Conservation (phyloP, 2,329 filamentous ascomycete species). For the Fusarium drepaniforme region DNA sequence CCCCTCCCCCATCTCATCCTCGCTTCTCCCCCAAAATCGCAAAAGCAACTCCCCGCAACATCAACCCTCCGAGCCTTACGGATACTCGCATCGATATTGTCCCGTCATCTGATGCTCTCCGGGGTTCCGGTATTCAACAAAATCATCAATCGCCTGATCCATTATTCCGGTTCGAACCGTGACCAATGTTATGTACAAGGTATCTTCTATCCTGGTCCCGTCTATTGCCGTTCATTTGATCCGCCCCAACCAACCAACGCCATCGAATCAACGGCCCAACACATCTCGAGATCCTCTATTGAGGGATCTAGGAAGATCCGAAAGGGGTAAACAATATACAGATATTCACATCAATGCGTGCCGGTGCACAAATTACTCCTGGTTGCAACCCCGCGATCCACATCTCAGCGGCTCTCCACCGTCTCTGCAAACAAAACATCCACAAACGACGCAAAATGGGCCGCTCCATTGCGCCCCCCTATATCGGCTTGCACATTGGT, state of each 20-base stretch:
- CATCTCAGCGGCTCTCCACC: conserved; percentile 35
- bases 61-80: background rate
- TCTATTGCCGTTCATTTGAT: conserved; percentile 1
- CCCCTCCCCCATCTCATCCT: background rate
- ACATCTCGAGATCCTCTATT: background rate
- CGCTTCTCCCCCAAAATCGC: conserved; percentile 8
- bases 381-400: background rate
- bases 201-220: conserved; percentile 4
- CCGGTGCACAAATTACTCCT: background rate
- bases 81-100: background rate
- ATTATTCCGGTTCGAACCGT: background rate
- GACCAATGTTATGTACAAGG: background rate
- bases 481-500: conserved; percentile 37
- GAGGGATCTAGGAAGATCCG: background rate
- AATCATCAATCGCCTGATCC: background rate
- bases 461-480: conserved; percentile 24
- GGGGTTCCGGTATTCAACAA: background rate
- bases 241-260: conserved; percentile 11
- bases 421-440: conserved; percentile 42
- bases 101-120: background rate
- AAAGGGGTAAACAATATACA: background rate
- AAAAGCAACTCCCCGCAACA: conserved; percentile 6
- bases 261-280: background rate
- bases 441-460: conserved; percentile 38
- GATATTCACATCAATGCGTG: background rate